Percentiles rank a stretch among this genome's conserved stretches.
Evolutionary conservation across 805 yeast species (phyloP).

Genomic region (Naumovozyma baii): DNA sequence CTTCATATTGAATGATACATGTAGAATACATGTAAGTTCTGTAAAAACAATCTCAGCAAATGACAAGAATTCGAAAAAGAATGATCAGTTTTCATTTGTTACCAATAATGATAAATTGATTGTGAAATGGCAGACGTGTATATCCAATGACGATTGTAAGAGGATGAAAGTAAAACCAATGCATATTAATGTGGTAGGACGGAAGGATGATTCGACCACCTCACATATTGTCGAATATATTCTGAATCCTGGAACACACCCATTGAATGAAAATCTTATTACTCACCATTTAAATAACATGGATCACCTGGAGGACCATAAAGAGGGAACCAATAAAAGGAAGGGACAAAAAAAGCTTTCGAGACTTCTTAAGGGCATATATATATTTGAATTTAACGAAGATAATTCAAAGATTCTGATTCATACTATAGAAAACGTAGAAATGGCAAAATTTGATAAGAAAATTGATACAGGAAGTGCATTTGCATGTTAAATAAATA

Average conservation of each 20-base stretch:
- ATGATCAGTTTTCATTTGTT: slow-evolving; percentile 4
- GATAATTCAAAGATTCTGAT: slow-evolving; percentile 46
- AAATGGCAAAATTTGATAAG: slow-evolving; percentile 40
- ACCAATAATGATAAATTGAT: slow-evolving; percentile 19
- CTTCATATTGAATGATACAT: slow-evolving; percentile 44
- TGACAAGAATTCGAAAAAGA: slow-evolving; percentile 2
- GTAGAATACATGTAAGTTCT: slow-evolving; percentile 40
- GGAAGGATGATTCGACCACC: neutral
- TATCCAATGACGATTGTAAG: slow-evolving; percentile 5
- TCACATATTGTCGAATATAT: slow-evolving; percentile 12
- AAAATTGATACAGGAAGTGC: slow-evolving; percentile 14
- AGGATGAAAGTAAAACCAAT: neutral
- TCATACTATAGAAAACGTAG: slow-evolving; percentile 60
- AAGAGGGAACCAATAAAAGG: slow-evolving; percentile 1
- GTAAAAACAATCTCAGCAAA: slow-evolving; percentile 21
- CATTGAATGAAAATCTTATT: slow-evolving; percentile 2
- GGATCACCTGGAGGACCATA: slow-evolving; percentile 1
- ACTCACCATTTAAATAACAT: neutral
- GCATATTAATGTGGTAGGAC: neutral
- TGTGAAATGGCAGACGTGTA: slow-evolving; percentile 23
- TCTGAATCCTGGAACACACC: slow-evolving; percentile 9
- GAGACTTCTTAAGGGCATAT: slow-evolving; percentile 36
- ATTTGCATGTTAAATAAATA: slow-evolving; percentile 13
- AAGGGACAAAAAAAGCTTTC: slow-evolving; percentile 1
- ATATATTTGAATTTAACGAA: slow-evolving; percentile 54